Percentiles rank a stretch among this genome's conserved stretches.
Conservation (phyloP, 2,329 filamentous ascomycete genomes). For the Fusarium nematophilum region DNA sequence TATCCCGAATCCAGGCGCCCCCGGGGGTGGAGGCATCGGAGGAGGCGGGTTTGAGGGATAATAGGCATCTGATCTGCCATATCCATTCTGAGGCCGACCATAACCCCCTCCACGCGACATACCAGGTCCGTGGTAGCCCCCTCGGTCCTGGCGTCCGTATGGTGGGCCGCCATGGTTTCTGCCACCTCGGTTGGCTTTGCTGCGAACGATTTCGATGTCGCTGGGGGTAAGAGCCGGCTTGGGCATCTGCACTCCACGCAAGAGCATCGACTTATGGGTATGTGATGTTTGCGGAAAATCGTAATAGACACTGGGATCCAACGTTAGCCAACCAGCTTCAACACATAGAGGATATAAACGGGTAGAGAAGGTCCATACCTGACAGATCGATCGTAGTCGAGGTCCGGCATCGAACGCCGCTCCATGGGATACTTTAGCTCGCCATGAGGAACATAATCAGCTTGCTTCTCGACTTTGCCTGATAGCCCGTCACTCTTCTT, state of each 20-base stretch:
- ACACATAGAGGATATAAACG: background rate
- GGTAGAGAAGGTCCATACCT: constrained; percentile 64
- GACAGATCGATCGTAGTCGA: constrained; percentile 89
- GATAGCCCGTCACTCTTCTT: constrained; percentile 80
- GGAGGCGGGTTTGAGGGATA: constrained; percentile 19
- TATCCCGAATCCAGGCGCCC: constrained; percentile 48
- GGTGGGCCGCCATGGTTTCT: constrained; percentile 44
- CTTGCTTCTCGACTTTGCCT: constrained; percentile 84
- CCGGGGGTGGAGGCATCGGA: constrained; percentile 47
- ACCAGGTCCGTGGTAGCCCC: constrained; percentile 45
- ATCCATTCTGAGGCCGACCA: constrained; percentile 37
- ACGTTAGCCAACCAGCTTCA: constrained; percentile 44
- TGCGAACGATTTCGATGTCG: constrained; percentile 79
- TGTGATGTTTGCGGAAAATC: constrained; percentile 79
- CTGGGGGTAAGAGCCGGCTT: constrained; percentile 76
- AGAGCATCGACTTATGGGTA: constrained; percentile 92
- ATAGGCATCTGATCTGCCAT: constrained; percentile 30
- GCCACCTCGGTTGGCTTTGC: constrained; percentile 67
- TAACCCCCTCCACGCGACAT: constrained; percentile 36
- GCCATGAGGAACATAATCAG: constrained; percentile 85
- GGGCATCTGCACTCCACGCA: constrained; percentile 83
- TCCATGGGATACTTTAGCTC: constrained; percentile 82
- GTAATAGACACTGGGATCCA: constrained; percentile 77
- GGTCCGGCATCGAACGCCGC: constrained; percentile 75
- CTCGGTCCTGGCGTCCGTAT: constrained; percentile 41